A percentile compares a stretch with the other conserved stretches of the same genome.
These are phyloP conservation scores for Perilla frutescens DNA, from an alignment of 257 asterid species.

Conservation along the genomic window DNA sequence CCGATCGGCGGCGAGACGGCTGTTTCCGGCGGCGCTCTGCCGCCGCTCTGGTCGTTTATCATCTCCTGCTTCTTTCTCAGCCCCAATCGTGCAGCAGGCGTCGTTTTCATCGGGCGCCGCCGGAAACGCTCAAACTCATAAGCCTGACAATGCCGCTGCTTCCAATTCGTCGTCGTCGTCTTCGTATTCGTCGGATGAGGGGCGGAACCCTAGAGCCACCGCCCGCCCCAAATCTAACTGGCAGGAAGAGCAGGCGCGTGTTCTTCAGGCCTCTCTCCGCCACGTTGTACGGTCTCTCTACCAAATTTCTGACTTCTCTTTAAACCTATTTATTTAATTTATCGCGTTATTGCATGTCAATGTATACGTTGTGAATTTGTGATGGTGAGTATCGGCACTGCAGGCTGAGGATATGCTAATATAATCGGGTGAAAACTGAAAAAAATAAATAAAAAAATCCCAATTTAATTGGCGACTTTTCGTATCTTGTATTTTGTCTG, in stretches of 20 bases:
- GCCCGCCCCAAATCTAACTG: constrained; percentile 57
- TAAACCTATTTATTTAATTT: background rate
- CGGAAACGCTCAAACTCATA: constrained; percentile 44
- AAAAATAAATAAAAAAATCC: background rate
- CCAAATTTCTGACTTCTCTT: background rate
- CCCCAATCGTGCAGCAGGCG: constrained; percentile 26
- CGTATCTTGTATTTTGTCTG: background rate
- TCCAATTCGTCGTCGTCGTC: constrained; percentile 44
- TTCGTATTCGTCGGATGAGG: constrained; percentile 37
- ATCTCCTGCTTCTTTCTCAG: constrained; percentile 29
- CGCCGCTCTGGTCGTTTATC: constrained; percentile 15
- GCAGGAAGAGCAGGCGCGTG: constrained; percentile 80
- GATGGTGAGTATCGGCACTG: constrained; percentile 8
- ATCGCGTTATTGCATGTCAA: background rate
- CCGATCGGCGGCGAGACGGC: constrained; percentile 66
- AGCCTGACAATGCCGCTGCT: constrained; percentile 40
- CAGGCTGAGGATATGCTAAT: constrained; percentile 22
- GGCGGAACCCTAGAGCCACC: constrained; percentile 43
- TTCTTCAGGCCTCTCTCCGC: constrained; percentile 75
- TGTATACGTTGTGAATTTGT: background rate
- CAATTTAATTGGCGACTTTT: constrained; percentile 5
- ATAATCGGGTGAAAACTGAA: constrained; percentile 3
- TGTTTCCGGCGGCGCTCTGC: constrained; percentile 43
- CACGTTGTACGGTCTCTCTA: constrained; percentile 66
- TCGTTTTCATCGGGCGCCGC: constrained; percentile 51